Evolutionary conservation across 176 grass and related monocot genomes (phyloP), one percentile per base, ranked within the genome.

Genomic region (Carex parvula): DNA sequence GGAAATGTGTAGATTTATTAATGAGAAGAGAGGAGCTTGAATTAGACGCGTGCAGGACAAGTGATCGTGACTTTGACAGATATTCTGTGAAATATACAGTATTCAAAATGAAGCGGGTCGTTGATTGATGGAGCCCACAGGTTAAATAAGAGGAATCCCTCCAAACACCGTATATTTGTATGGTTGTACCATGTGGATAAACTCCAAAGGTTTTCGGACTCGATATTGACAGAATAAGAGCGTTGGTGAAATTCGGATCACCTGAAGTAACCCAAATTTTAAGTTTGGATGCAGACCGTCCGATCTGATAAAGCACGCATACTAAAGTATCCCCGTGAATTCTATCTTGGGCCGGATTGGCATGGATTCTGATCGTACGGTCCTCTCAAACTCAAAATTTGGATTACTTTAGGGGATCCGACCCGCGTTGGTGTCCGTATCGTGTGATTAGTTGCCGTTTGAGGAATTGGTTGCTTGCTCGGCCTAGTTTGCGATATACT

Each of bases 1-100:
- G 42, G 37, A 62, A 86, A 41, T 57, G 72, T 78, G 83, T 81
- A 3, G 20, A 76, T 52, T 76, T 16, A 12, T 65, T 65, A 65
- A 65, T 65, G 63, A 30, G 13, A 26, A 65, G 63, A 32, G 12
- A 14, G 0, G 3, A 60, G 16, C 46, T 50, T 11, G 9, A 60
- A 3, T 33, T 65, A 41, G 32, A 70, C 67, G 67, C 67, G 67
- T 70, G 67, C 33, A n/a, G 17, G 35, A 11, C 18, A 9, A 70
- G 67, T 35, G 69, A 72, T 22, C n/a, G 17, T 50, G 18, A 16
- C 11, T 71, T 64, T 64, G 3, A 12, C 46, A 50, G 70, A 74
- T 74, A 24, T 22, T 74, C 42, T 24, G 44, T 74, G n/a, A 8
- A 2, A 5, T 0, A 53, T 54, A 8, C 2, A 1, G 8, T 7